These are phyloP conservation scores for Teunomyces aglyptinius DNA, from an alignment of 805 yeast genomes.

Conservation along the genomic window DNA sequence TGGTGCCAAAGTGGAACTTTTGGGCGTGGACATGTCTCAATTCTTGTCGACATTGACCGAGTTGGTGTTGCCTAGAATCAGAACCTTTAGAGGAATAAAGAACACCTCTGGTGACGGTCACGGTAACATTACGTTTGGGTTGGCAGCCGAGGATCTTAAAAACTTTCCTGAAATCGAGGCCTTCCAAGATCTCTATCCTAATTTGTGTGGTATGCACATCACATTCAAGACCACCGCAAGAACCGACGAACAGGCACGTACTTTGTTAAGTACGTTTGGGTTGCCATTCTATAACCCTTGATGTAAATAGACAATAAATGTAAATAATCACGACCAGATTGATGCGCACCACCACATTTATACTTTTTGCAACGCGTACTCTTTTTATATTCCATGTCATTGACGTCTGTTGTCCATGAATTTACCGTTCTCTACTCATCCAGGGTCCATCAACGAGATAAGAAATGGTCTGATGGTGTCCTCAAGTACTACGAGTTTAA, in stretches of 20 bases:
- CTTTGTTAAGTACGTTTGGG: conserved; percentile 76
- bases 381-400: not conserved
- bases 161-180: conserved; percentile 92
- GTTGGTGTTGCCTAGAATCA: conserved; percentile 87
- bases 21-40: conserved; percentile 81
- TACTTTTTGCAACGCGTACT: not conserved
- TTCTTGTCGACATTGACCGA: conserved; percentile 85
- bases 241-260: conserved; percentile 85
- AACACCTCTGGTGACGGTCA: conserved; percentile 75
- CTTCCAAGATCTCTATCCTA: conserved; percentile 87
- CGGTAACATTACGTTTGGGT: conserved; percentile 86
- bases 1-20: conserved; percentile 81
- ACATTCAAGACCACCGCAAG: conserved; percentile 86
- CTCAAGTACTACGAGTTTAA: conserved; percentile 47
- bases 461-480: conserved; percentile 53
- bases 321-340: not conserved
- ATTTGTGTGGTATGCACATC: conserved; percentile 80
- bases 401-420: conserved; percentile 43
- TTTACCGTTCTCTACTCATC: conserved; percentile 46
- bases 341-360: too few species aligned
- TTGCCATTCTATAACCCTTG: conserved; percentile 57
- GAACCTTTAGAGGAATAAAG: conserved; percentile 79
- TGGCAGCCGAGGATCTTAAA: conserved; percentile 71
- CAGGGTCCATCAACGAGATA: conserved; percentile 44
- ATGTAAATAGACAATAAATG: conserved; percentile 5